Evolutionary conservation across 306 rosid species (phyloP), one percentile per base, ranked within the genome.

Genomic region (Vigna mungo): DNA sequence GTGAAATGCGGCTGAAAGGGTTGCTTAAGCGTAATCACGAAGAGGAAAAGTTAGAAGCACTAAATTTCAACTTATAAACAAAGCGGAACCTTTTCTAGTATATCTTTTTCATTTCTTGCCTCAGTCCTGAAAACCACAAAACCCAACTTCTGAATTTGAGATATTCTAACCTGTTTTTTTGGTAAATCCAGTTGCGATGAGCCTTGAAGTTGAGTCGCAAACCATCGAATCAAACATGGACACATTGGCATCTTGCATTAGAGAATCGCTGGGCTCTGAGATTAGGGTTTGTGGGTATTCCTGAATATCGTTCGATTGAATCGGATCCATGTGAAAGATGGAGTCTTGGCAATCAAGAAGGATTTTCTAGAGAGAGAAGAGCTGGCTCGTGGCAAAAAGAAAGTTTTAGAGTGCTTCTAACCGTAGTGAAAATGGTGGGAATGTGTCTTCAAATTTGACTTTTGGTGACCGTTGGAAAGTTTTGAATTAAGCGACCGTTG

Each of bases 161-260:
- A 65, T 68, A 81, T 52, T 72, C 77, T 75, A 48, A 93, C 96
- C 96, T 46, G 82, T 8, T 32, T 80, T 85, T 84, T 84, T 84
- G n/a, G 84, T 77, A 21, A 86, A 84, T 37, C 97, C 97, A 43
- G 82, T 47, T n/a, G 85, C 75, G 41, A 90, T 60, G 17, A 93
- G 74, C 68, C 88, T 89, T 32, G 91, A 87, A 82, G 27, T 79
- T 14, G 87, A 73, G 74, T 88, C 94, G 43, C 90, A 89, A 9
- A 90, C 85, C 85, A 86, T 84, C 2, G 87, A 90, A 60, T 90
- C 93, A 30, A 68, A 68, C 70, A 85, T 21, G 23, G 91, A 85
- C 52, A 81, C 86, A 5, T 60, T 37, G 27, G 41, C 53, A 18
- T 69, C 91, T 59, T 58, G 84, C 88, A 84, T 80, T 4, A 54